Evolutionary conservation across 805 yeast species (phyloP), one percentile per base, ranked within the genome.

Genomic region (Diddensiella transvaalensis): DNA sequence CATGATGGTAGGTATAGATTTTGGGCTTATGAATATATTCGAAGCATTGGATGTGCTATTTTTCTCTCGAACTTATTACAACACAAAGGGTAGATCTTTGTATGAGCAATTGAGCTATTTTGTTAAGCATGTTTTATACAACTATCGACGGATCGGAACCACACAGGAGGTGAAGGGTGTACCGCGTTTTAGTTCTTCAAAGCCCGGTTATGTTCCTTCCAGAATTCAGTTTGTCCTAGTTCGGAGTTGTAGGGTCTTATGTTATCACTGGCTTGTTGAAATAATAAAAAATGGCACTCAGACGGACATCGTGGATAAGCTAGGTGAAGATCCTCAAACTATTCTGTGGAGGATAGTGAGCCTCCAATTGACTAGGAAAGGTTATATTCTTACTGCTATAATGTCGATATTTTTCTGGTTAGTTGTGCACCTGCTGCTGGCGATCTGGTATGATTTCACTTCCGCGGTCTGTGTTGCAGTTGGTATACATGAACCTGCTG

Each of bases 401-500:
- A n/a, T 35, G n/a, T n/a, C 18, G 8, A 6, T 17, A 17, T 6
- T 35, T 8, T 35, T 6, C 38, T 35, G 38, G 38, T 8, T 13
- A n/a, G 18, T 35, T 8, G 6, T 35, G n/a, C 15, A 8, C 38
- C 18, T 13, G 8, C n/a, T n/a, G 17, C 8, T 35, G 38, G 6
- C 38, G 18, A n/a, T 35, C 8, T 35, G 18, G 18, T n/a, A n/a
- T 8, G 38, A 35, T 8, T 35, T 35, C 8, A 8, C 15, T 6
- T 17, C 18, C 8, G 18, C 38, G 15, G 15, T 35, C 8, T 35
- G 15, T 6, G 38, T 35, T 6, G 8, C 15, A 6, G 6, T 35
- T 6, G 38, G 38, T n/a, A 6, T n/a, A 13, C 18, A 35, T n/a
- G 18, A 35, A n/a, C 38, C 38, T 35, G 38, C n/a, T n/a, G 38